phyloP scores from a whole-genome alignment of 2,329 filamentous ascomycete species.

The Coniosporium tulheliwenetii region DNA sequence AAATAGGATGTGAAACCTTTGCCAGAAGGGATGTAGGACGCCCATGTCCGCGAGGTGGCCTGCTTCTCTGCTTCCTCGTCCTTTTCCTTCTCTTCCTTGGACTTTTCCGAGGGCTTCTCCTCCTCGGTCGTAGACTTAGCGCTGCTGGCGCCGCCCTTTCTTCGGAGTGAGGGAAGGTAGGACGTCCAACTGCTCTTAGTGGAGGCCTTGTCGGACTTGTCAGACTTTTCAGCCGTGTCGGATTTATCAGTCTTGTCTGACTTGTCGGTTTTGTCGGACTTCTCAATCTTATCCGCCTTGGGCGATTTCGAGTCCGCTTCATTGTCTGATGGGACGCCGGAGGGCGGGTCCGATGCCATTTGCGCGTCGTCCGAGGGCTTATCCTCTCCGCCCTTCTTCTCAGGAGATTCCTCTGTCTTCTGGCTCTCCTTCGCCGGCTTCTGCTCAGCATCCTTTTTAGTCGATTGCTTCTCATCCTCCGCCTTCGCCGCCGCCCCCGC shows the following conservation, averaged over 20 bases:
- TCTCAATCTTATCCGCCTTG: too few relatives aligned
- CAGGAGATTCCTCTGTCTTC: constrained; percentile 1
- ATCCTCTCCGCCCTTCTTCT: background rate
- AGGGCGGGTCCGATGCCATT: constrained; percentile 21
- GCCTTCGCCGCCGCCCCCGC: too few relatives aligned
- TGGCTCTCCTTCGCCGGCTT: constrained; percentile 18
- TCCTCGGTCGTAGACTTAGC: too few relatives aligned
- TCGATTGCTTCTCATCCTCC: constrained; percentile 2
- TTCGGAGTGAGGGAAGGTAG: constrained; percentile 3
- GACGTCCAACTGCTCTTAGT: constrained; percentile 5
- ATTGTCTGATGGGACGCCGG: constrained; percentile 21
- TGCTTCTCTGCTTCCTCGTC: constrained; percentile 10
- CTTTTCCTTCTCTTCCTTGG: constrained; percentile 13
- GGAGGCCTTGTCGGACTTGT: background rate
- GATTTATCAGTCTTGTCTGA: too few relatives aligned
- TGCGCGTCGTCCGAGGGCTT: constrained; percentile 7
- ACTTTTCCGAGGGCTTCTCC: background rate
- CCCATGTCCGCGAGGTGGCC: constrained; percentile 25
- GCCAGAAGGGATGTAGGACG: constrained; percentile 29
- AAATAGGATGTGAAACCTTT: constrained; percentile 32
- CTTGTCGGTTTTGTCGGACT: too few relatives aligned
- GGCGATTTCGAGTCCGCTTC: too few relatives aligned
- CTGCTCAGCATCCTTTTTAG: constrained; percentile 6
- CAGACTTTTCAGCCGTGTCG: too few relatives aligned
- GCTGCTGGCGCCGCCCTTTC: background rate